Percentiles rank a stretch among this genome's conserved stretches.
Evolutionary conservation across 1,284 basidiomycete genomes (phyloP).

Genomic region (Boletus holoroseus): DNA sequence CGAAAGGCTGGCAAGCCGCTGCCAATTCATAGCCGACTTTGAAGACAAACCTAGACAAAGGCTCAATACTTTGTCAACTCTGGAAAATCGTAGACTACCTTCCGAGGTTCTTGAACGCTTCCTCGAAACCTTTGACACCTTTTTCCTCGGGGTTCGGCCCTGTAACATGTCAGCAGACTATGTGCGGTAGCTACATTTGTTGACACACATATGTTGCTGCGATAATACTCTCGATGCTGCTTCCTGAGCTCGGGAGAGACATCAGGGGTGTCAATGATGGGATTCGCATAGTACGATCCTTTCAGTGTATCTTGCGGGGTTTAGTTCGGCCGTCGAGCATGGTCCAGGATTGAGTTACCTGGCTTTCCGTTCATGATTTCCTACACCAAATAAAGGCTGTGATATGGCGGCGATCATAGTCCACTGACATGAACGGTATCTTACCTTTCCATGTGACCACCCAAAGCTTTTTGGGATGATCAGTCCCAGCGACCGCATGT

Average conservation of each 20-base stretch:
- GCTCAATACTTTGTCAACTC: neutral
- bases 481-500: neutral
- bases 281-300: constrained; percentile 91
- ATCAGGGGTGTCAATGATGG: constrained; percentile 58
- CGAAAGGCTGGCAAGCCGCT: constrained; percentile 81
- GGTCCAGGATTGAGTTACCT: constrained; percentile 38
- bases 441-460: constrained; percentile 88
- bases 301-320: constrained; percentile 65
- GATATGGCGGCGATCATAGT: neutral
- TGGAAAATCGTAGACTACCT: constrained; percentile 38
- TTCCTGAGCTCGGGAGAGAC: constrained; percentile 50
- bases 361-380: constrained; percentile 94
- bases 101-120: constrained; percentile 80
- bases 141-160: constrained; percentile 65
- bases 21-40: constrained; percentile 76
- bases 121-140: constrained; percentile 71
- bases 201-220: constrained; percentile 65
- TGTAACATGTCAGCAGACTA: constrained; percentile 26
- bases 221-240: constrained; percentile 75
- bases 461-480: constrained; percentile 60
- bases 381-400: constrained; percentile 32
- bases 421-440: constrained; percentile 4
- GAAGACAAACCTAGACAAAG: constrained; percentile 61
- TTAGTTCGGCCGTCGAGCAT: constrained; percentile 4
- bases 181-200: neutral